Evolutionary conservation across 768 basidiomycete genomes (phyloP).

Genomic region (Suillus fuscotomentosus): DNA sequence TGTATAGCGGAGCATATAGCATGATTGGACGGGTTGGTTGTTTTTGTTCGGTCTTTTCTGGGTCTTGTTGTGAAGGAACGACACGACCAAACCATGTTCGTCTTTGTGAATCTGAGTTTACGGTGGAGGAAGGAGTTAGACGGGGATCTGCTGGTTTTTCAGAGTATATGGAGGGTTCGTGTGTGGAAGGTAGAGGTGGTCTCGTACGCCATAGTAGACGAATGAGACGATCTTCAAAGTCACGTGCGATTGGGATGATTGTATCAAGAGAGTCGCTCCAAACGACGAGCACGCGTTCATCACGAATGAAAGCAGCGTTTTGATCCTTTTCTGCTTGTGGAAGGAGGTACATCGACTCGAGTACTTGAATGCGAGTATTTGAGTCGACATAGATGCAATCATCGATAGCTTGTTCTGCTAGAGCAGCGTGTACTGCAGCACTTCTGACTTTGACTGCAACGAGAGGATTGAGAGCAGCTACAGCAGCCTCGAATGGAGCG

Average conservation of each 20-base stretch:
- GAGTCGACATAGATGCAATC: slow-evolving; percentile 45
- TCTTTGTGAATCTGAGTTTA: slow-evolving; percentile 24
- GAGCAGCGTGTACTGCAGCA: slow-evolving; percentile 50
- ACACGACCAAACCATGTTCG: slow-evolving; percentile 65
- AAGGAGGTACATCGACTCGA: slow-evolving; percentile 76
- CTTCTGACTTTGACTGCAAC: slow-evolving; percentile 54
- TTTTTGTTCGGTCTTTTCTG: slow-evolving; percentile 24
- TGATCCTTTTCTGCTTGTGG: slow-evolving; percentile 46
- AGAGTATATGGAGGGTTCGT: slow-evolving; percentile 32
- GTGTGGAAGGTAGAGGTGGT: slow-evolving; percentile 25
- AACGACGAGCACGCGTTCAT: slow-evolving; percentile 81
- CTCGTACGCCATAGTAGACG: slow-evolving; percentile 51
- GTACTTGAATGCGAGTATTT: slow-evolving; percentile 75
- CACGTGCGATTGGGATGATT: slow-evolving; percentile 53
- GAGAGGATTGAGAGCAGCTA: slow-evolving; percentile 51
- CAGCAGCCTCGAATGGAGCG: slow-evolving; percentile 53
- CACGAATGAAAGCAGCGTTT: slow-evolving; percentile 70
- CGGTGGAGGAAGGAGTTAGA: neutral
- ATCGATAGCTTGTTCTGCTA: slow-evolving; percentile 35
- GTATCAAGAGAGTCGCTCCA: slow-evolving; percentile 81
- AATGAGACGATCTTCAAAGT: slow-evolving; percentile 59
- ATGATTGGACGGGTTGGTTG: slow-evolving; percentile 14
- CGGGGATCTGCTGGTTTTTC: slow-evolving; percentile 16
- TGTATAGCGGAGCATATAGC: slow-evolving; percentile 27
- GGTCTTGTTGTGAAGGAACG: slow-evolving; percentile 34